Evolutionary conservation across 2,329 filamentous ascomycete genomes (phyloP).

Genomic region (Alternaria viburni): DNA sequence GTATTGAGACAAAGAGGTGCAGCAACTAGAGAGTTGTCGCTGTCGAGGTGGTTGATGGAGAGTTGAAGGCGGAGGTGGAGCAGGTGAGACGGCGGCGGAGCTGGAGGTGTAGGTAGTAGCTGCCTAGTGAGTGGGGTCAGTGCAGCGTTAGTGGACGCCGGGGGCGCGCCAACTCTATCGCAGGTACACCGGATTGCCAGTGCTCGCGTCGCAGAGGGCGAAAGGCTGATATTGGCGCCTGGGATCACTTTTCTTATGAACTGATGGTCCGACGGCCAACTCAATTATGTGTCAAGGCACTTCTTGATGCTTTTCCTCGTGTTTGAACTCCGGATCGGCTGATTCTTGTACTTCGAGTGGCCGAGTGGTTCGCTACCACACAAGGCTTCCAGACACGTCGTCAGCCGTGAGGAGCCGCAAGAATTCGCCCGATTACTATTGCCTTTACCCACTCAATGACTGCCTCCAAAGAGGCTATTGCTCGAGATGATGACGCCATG

Average conservation of each 20-base stretch:
- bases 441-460: not conserved
- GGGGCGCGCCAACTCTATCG: slow-evolving; percentile 4
- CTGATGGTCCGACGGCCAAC: not conserved
- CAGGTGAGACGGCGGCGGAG: slow-evolving; percentile 19
- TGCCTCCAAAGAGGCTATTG: not conserved
- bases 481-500: slow-evolving; percentile 7
- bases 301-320: not conserved
- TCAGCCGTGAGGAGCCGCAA: slow-evolving; percentile 5
- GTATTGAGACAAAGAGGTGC: slow-evolving; percentile 3
- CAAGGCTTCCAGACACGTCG: slow-evolving; percentile 3
- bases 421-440: not conserved
- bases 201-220: not conserved
- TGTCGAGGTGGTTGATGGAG: slow-evolving; percentile 12
- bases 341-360: not conserved
- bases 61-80: slow-evolving; percentile 17
- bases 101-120: slow-evolving; percentile 21
- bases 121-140: slow-evolving; percentile 26
- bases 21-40: slow-evolving; percentile 4
- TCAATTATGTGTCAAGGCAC: not conserved
- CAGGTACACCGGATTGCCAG: slow-evolving; percentile 12
- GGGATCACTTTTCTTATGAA: not conserved
- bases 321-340: not conserved
- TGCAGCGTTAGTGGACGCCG: slow-evolving; percentile 6
- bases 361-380: not conserved
- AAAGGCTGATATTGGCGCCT: not conserved